Conservation (phyloP, 2,329 filamentous ascomycete species). For the Colletotrichum gloeosporioides region DNA sequence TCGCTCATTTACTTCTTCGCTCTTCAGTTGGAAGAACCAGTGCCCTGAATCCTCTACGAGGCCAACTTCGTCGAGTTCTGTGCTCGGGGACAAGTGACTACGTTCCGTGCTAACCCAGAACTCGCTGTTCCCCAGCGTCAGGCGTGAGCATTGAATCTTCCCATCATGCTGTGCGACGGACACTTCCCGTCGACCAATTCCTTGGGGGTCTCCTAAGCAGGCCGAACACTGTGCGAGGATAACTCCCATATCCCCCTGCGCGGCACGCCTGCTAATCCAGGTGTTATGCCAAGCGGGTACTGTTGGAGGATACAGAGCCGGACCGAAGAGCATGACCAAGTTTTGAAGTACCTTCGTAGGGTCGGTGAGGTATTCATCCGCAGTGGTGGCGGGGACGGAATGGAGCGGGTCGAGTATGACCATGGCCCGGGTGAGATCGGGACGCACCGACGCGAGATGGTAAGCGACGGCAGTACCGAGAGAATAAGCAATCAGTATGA, state of each 20-base stretch:
- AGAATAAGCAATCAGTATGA: background rate
- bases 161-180: background rate
- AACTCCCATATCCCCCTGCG: background rate
- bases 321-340: background rate
- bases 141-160: background rate
- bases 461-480: background rate
- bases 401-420: conserved; percentile 5
- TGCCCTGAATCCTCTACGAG: background rate
- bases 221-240: background rate
- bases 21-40: background rate
- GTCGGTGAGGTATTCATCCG: background rate
- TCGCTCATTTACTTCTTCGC: background rate
- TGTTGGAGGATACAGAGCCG: background rate
- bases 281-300: conserved; percentile 5
- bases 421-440: background rate
- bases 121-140: background rate
- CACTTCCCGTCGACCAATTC: background rate
- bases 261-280: background rate
- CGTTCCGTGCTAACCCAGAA: background rate
- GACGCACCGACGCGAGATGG: background rate
- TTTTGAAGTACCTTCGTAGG: background rate
- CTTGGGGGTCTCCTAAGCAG: background rate
- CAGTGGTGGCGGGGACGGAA: background rate
- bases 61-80: background rate
- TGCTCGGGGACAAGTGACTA: background rate